A percentile compares a stretch with the other conserved stretches of the same genome.
phyloP scores from a whole-genome alignment of 768 basidiomycete genomes.

The Lyophyllum shimeji region DNA sequence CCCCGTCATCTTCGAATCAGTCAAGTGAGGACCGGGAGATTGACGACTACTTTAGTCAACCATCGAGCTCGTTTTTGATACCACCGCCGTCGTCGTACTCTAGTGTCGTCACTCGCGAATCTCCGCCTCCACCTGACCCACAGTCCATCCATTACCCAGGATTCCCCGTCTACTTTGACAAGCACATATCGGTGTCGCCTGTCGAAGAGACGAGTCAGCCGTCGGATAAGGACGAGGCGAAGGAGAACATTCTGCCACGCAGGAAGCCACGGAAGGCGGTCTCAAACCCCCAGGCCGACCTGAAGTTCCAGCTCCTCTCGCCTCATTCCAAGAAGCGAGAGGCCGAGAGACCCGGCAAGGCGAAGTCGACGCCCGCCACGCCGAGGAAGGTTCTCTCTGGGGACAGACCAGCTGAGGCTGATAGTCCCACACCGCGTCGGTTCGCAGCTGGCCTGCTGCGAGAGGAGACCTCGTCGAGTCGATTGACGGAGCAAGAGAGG shows the following conservation, averaged over 20 bases:
- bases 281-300: slow-evolving; percentile 20
- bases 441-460: slow-evolving; percentile 16
- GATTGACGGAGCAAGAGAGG: slow-evolving; percentile 20
- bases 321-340: slow-evolving; percentile 21
- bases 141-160: slow-evolving; percentile 69
- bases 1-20: neutral
- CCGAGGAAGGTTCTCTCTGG: slow-evolving; percentile 18
- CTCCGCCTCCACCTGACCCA: slow-evolving; percentile 44
- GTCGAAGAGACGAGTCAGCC: slow-evolving; percentile 6
- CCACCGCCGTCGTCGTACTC: slow-evolving; percentile 18
- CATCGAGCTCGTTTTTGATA: slow-evolving; percentile 13
- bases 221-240: slow-evolving; percentile 35
- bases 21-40: slow-evolving; percentile 15
- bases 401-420: slow-evolving; percentile 6
- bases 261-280: slow-evolving; percentile 42
- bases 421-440: slow-evolving; percentile 28
- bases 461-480: slow-evolving; percentile 15
- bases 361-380: slow-evolving; percentile 24
- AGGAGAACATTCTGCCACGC: slow-evolving; percentile 60
- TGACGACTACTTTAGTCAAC: slow-evolving; percentile 24
- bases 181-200: slow-evolving; percentile 22
- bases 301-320: slow-evolving; percentile 19
- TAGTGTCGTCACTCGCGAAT: slow-evolving; percentile 31
- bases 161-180: slow-evolving; percentile 57
- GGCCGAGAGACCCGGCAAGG: slow-evolving; percentile 20